Base-by-base conservation (phyloP, 805 yeast species). In the Metschnikowia picachoensis region DNA sequence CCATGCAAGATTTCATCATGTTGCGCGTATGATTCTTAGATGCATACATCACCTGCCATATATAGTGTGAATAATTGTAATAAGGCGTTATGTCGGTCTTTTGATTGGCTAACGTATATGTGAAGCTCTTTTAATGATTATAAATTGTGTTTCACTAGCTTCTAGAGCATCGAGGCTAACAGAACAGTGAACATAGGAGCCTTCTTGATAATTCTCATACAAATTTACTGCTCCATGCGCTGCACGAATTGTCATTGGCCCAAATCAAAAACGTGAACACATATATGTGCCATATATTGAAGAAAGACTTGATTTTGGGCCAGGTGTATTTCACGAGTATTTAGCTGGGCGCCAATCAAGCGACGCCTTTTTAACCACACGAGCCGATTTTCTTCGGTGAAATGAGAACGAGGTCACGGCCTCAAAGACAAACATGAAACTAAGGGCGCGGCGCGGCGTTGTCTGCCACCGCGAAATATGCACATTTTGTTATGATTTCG, bases 231-330 rank as follows among this genome's bases (percentile, higher is more conserved):
- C 64, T 40, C 20, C 30, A 55, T 2, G 58, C 55, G n/a, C 70
- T 65, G 43, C 66, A 55, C 2, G 70, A 25, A 50, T 69, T 71
- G 53, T 70, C 67, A 56, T 63, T 67, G 10, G 67, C 63, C 46
- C 68, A 59, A 50, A 72, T 71, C 38, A 72, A 33, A 2, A 66
- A 42, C 3, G 79, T 79, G 53, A 75, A 74, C 15, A 72, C 69
- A 38, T 56, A 70, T 16, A 72, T 61, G 58, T 76, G 80, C 81
- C 81, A 76, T 4, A 78, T 72, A 46, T 52, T 64, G 61, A 75
- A 74, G 51, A 69, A 71, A 1, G 67, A 43, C 49, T 67, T 72
- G 49, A 75, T 64, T 48, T 70, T 72, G 7, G 44, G 38, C 64
- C 64, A 58, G 3, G 79, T 68, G 53, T 73, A 74, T 20, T 63